phyloP scores from a whole-genome alignment of 2,329 filamentous ascomycete species.

The Aulographum hederae region DNA sequence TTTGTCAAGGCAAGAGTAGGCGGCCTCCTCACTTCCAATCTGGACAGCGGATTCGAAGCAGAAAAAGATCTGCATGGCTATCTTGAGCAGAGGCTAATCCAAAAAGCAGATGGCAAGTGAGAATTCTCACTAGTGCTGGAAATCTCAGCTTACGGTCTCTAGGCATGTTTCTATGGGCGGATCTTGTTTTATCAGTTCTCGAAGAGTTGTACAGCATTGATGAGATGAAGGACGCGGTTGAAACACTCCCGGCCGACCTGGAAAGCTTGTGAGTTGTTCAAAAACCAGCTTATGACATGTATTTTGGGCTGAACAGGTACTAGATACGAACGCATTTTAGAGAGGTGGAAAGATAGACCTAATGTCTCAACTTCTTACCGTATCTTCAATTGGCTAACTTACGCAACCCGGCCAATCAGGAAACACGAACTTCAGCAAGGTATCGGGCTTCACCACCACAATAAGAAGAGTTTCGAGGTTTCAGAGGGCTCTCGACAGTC shows the following conservation, averaged over 20 bases:
- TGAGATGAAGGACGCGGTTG: constrained; percentile 1
- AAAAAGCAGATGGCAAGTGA: constrained; percentile 3
- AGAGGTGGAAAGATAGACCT: background rate
- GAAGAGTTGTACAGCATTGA: constrained; percentile 1
- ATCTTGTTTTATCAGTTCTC: constrained; percentile 3
- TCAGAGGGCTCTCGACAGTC: background rate
- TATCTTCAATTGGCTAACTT: constrained; percentile 4
- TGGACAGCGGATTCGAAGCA: constrained; percentile 1
- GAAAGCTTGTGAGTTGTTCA: background rate
- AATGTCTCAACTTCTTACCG: constrained; percentile 1
- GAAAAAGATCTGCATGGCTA: background rate
- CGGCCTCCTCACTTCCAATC: background rate
- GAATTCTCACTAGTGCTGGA: background rate
- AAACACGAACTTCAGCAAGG: constrained; percentile 8
- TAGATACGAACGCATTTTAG: constrained; percentile 2
- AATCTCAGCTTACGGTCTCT: constrained; percentile 1
- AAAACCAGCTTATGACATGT: background rate
- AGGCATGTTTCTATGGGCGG: constrained; percentile 7
- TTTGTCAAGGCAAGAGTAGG: background rate
- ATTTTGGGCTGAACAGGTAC: too few relatives aligned
- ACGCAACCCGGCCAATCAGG: constrained; percentile 4
- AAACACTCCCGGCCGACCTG: constrained; percentile 1
- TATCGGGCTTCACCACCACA: constrained; percentile 7
- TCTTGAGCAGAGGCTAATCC: background rate
- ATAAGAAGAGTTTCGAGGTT: constrained; percentile 1